These are phyloP conservation scores for Termitomyces sp. DNA, from an alignment of 768 basidiomycete genomes.

Conservation along the genomic window DNA sequence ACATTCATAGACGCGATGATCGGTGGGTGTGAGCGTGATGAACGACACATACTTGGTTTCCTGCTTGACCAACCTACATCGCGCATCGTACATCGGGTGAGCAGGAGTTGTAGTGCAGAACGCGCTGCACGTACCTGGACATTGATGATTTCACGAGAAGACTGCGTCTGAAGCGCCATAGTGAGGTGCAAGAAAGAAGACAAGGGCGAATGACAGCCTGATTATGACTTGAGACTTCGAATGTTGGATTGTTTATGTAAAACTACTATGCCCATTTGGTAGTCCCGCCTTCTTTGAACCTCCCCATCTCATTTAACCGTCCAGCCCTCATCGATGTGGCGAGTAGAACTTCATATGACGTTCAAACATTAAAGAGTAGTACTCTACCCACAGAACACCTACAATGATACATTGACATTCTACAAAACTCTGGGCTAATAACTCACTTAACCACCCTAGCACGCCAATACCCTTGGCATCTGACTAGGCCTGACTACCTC, in stretches of 20 bases:
- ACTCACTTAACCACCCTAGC: no score
- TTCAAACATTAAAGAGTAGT: no score
- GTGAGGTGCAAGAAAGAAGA: neutral
- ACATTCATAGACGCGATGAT: slow-evolving; percentile 57
- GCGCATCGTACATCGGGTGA: neutral
- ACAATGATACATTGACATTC: no score
- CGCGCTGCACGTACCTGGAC: neutral
- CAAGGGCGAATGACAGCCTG: neutral
- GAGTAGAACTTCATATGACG: no score
- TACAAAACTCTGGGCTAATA: no score
- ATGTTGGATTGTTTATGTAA: neutral
- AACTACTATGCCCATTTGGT: neutral
- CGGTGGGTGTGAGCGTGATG: slow-evolving; percentile 26
- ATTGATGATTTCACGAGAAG: slow-evolving; percentile 5
- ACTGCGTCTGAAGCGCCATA: neutral
- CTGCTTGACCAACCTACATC: slow-evolving; percentile 68
- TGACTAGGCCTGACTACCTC: neutral
- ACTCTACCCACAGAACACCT: no score
- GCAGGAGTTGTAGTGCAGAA: neutral
- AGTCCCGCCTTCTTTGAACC: neutral
- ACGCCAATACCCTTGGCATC: no score
- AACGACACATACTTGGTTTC: slow-evolving; percentile 35
- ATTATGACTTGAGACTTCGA: neutral
- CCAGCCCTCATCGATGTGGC: no score
- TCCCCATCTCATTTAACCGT: no score